phyloP scores from a whole-genome alignment of 345 rosid species.

The Hirschfeldia incana region DNA sequence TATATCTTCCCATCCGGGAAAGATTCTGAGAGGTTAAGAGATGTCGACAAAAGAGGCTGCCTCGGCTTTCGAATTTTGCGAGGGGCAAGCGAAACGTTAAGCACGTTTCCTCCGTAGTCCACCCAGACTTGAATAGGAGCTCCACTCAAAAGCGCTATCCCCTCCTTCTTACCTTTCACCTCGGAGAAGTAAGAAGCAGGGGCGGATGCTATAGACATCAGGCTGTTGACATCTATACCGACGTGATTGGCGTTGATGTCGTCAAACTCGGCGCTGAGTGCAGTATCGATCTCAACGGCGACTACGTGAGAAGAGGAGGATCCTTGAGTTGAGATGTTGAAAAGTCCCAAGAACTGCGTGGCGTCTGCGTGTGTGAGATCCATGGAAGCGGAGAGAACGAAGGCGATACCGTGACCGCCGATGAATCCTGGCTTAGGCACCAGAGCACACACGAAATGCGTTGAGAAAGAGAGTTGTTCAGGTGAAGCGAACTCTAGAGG shows the following conservation, averaged over 20 bases:
- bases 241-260: constrained; percentile 59
- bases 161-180: constrained; percentile 13
- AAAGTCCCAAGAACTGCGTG: constrained; percentile 48
- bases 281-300: constrained; percentile 63
- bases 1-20: constrained; percentile 44
- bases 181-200: constrained; percentile 45
- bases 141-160: constrained; percentile 48
- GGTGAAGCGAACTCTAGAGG: constrained; percentile 38
- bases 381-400: constrained; percentile 41
- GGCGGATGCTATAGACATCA: constrained; percentile 39
- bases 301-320: constrained; percentile 46
- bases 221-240: constrained; percentile 56
- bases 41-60: constrained; percentile 51
- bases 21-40: constrained; percentile 46
- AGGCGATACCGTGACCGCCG: constrained; percentile 53
- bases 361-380: constrained; percentile 28
- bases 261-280: constrained; percentile 43
- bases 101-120: constrained; percentile 47
- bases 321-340: constrained; percentile 45
- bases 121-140: constrained; percentile 56
- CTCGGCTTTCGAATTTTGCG: constrained; percentile 39
- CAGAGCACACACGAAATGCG: constrained; percentile 47
- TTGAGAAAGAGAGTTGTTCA: constrained; percentile 40
- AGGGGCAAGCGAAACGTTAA: constrained; percentile 54
- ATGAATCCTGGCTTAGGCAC: constrained; percentile 19